Conservation (phyloP, 352 stramenopile genomes). For the Phytophthora tubulina region DNA sequence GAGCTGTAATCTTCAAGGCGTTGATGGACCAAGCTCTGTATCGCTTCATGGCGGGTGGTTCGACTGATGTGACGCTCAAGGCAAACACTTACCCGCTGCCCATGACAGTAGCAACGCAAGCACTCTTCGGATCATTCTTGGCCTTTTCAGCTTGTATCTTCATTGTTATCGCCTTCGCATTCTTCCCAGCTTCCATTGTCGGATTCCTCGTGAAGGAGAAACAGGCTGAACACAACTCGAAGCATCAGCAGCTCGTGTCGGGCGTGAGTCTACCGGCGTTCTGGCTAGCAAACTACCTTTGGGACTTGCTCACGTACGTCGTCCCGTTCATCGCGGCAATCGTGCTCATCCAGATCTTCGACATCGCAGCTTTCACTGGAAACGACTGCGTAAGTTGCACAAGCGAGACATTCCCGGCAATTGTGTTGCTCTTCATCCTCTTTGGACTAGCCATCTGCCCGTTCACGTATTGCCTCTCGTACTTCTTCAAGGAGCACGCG, state of each 20-base stretch:
- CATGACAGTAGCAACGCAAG: constrained; percentile 51
- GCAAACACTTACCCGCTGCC: constrained; percentile 65
- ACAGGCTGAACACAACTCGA: constrained; percentile 91
- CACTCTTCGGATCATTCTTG: constrained; percentile 58
- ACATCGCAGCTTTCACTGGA: constrained; percentile 58
- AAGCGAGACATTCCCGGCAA: constrained; percentile 46
- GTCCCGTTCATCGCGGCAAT: constrained; percentile 60
- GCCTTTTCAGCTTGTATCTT: constrained; percentile 85
- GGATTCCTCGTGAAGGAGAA: constrained; percentile 96
- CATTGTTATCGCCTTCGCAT: constrained; percentile 92
- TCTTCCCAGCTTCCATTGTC: constrained; percentile 92
- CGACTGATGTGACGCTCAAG: constrained; percentile 44
- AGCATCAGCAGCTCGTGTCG: constrained; percentile 96
- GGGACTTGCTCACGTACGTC: constrained; percentile 93
- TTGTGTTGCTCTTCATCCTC: constrained; percentile 65
- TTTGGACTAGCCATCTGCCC: constrained; percentile 67
- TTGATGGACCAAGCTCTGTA: constrained; percentile 63
- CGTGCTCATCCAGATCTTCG: constrained; percentile 60
- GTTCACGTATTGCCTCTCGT: constrained; percentile 73
- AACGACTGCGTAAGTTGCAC: constrained; percentile 62
- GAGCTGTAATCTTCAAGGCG: constrained; percentile 62
- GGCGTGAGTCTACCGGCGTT: constrained; percentile 94
- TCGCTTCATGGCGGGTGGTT: constrained; percentile 56
- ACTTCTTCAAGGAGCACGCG: constrained; percentile 66
- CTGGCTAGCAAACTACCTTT: constrained; percentile 96